Conservation (phyloP, 176 grass and related monocot genomes). For the Melocanna baccifera region DNA sequence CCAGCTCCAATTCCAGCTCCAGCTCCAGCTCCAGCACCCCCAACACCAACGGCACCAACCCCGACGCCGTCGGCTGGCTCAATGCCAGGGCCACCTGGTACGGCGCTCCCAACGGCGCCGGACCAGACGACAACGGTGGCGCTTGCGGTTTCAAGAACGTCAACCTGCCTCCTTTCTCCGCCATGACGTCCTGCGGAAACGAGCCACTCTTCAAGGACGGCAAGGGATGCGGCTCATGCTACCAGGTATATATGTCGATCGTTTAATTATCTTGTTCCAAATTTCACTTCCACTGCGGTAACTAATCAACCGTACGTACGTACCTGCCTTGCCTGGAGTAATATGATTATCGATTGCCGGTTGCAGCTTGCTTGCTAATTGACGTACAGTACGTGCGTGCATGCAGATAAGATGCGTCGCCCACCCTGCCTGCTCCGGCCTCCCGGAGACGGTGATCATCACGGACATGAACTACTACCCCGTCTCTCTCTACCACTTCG, state of each 20-base stretch:
- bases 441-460: conserved; percentile 51
- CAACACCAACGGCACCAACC: background rate
- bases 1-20: background rate
- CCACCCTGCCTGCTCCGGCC: conserved; percentile 53
- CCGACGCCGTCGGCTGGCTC: background rate
- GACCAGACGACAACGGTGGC: conserved; percentile 54
- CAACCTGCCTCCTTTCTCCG: conserved; percentile 43
- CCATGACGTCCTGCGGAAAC: conserved; percentile 62
- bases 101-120: conserved; percentile 53
- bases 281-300: no score
- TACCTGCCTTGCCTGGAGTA: no score
- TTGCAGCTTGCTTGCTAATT: no score
- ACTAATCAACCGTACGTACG: no score
- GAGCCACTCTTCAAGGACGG: conserved; percentile 47
- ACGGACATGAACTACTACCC: conserved; percentile 80
- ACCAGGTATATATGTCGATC: background rate
- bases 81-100: conserved; percentile 67
- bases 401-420: conserved; percentile 43
- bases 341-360: no score
- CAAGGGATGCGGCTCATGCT: conserved; percentile 57
- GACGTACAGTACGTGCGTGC: no score
- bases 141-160: conserved; percentile 64
- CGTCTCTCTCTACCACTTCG: conserved; percentile 56
- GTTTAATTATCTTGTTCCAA: no score
- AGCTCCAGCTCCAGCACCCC: background rate